Evolutionary conservation across 257 asterid species (phyloP).

Genomic region (Echium plantagineum): DNA sequence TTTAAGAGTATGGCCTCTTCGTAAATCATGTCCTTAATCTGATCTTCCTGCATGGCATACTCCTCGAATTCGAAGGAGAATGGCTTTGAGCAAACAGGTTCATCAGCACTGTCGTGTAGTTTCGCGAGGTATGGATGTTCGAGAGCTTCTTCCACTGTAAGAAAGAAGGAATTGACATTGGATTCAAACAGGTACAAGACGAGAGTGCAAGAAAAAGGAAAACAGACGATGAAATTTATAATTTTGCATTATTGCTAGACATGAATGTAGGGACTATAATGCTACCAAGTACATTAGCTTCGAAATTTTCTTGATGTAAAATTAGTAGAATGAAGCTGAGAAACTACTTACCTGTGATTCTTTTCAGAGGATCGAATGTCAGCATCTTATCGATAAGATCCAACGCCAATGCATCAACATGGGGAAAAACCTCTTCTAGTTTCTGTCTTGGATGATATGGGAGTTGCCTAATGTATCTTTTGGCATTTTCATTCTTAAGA

Average conservation of each 20-base stretch:
- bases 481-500: constrained; percentile 70
- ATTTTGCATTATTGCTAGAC: not conserved
- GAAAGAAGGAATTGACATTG: not conserved
- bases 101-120: constrained; percentile 73
- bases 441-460: constrained; percentile 73
- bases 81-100: constrained; percentile 53
- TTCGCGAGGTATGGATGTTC: constrained; percentile 76
- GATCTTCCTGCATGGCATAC: constrained; percentile 60
- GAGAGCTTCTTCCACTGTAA: constrained; percentile 77
- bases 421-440: constrained; percentile 59
- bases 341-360: constrained; percentile 63
- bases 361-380: constrained; percentile 61
- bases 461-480: constrained; percentile 70
- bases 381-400: constrained; percentile 90
- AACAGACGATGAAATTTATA: not conserved
- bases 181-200: too few species aligned
- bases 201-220: constrained; percentile 1
- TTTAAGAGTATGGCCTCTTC: constrained; percentile 64
- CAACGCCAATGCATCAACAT: constrained; percentile 72
- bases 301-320: too few species aligned
- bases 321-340: constrained; percentile 1
- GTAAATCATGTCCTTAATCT: constrained; percentile 89
- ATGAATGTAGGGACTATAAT: too few species aligned
- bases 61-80: constrained; percentile 77
- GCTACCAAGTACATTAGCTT: too few species aligned